Evolutionary conservation across 179 eudicot genomes (phyloP).

Genomic region (Nepenthes alata): DNA sequence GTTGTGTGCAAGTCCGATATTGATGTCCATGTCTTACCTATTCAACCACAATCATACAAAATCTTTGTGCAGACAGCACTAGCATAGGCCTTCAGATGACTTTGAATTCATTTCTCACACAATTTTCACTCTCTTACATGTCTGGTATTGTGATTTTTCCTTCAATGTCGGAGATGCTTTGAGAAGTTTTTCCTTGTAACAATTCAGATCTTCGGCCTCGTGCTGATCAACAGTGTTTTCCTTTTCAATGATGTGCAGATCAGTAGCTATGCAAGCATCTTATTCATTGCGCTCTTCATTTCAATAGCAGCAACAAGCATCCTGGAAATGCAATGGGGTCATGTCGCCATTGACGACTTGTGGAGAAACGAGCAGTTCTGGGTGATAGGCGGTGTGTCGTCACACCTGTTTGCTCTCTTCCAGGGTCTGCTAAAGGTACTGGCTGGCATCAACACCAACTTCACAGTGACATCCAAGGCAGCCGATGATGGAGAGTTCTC

Average conservation of each 20-base stretch:
- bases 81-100: too few relatives aligned
- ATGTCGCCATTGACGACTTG: conserved; percentile 68
- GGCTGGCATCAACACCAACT: conserved; percentile 83
- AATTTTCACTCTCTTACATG: too few relatives aligned
- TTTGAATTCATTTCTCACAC: too few relatives aligned
- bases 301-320: conserved; percentile 75
- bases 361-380: conserved; percentile 99
- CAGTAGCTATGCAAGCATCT: conserved; percentile 75
- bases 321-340: conserved; percentile 91
- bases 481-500: conserved; percentile 83
- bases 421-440: conserved; percentile 90
- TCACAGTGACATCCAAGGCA: conserved; percentile 90
- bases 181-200: background rate
- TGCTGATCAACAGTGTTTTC: background rate
- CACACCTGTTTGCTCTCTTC: conserved; percentile 81
- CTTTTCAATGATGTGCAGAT: conserved; percentile 34
- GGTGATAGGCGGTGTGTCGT: conserved; percentile 89
- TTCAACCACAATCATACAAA: too few relatives aligned
- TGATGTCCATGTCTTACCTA: too few relatives aligned
- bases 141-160: background rate
- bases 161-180: background rate
- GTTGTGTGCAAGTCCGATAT: too few relatives aligned
- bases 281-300: conserved; percentile 73
- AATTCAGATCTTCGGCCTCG: background rate
- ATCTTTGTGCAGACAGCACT: too few relatives aligned